A percentile compares a stretch with the other conserved stretches of the same genome.
phyloP scores from a whole-genome alignment of 2,329 filamentous ascomycete species.

The Talaromyces sp. region DNA sequence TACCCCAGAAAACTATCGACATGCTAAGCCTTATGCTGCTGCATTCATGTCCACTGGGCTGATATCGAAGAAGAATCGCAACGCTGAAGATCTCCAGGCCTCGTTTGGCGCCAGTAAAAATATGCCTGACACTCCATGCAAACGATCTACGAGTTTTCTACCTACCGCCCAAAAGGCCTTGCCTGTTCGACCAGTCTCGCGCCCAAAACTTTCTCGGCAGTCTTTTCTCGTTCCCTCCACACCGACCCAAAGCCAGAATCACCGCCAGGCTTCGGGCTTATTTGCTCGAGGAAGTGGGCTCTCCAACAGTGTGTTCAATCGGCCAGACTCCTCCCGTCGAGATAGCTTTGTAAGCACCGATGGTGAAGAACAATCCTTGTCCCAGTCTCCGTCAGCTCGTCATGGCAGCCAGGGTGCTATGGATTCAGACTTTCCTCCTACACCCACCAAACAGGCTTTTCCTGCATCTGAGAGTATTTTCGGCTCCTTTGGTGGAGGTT shows the following conservation, averaged over 20 bases:
- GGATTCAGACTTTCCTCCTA: constrained; percentile 79
- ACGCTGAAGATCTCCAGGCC: constrained; percentile 62
- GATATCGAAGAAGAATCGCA: constrained; percentile 88
- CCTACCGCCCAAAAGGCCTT: constrained; percentile 55
- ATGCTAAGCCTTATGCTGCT: constrained; percentile 68
- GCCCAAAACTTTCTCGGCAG: constrained; percentile 60
- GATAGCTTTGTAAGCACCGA: constrained; percentile 78
- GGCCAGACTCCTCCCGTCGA: constrained; percentile 47
- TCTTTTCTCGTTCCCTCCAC: constrained; percentile 77
- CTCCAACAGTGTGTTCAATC: constrained; percentile 54
- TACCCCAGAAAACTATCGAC: constrained; percentile 72
- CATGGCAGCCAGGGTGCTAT: constrained; percentile 53
- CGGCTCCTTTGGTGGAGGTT: constrained; percentile 1
- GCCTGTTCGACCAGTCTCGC: constrained; percentile 56
- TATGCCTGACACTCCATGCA: constrained; percentile 95
- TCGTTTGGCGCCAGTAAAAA: constrained; percentile 52
- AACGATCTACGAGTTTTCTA: constrained; percentile 70
- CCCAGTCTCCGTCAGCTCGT: constrained; percentile 52
- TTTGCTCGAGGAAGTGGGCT: constrained; percentile 62
- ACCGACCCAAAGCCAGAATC: constrained; percentile 58
- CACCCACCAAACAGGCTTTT: constrained; percentile 67
- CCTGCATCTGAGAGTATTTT: background rate
- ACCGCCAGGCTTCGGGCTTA: constrained; percentile 58
- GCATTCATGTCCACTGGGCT: constrained; percentile 93
- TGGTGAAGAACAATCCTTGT: constrained; percentile 63